Evolutionary conservation across 1,284 basidiomycete species (phyloP), one percentile per base, ranked within the genome.

Genomic region (Marasmius sp.): DNA sequence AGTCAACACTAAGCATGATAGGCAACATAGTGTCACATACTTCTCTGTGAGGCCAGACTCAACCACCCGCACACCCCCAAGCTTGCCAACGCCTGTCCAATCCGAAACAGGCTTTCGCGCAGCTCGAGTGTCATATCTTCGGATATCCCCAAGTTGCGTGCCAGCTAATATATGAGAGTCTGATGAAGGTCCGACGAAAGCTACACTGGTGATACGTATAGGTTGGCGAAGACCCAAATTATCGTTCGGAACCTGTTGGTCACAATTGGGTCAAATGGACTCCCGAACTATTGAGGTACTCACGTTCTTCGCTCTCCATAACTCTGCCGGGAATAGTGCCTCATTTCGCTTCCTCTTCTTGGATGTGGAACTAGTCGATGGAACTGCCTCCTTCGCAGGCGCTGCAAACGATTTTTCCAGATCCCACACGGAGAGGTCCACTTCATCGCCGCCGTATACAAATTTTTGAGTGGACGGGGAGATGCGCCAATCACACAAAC

Each of bases 361-460:
- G 12, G 70, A 64, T 10, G 72, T 63, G 0, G 66, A 49, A 22
- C 56, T 33, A 3, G 53, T 71, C 69, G 61, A 61, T 10, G 67
- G 54, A 6, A 64, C 18, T 10, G 34, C 60, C 37, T 70, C 68
- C 20, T 70, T 62, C 6, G 67, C 34, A 20, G 48, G 65, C 8
- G 70, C 59, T 6, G 70, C 60, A 65, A 96, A 93, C 0, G 92
- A 87, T 48, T 77, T 74, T 69, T 93, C 88, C 2, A 86, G 82
- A 69, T 93, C 82, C 91, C 92, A 96, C 1, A 95, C 70, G 0
- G 92, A 94, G 2, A 94, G 73, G 62, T 95, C 93, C 16, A 96
- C 91, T 73, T 96, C 94, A 67, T 95, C 89, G 3, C 94, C 94
- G 6, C 90, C 94, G 65, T 94, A 90, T 0, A 88, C 85, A 74